A percentile compares a stretch with the other conserved stretches of the same genome.
Conservation (phyloP, 1,284 basidiomycete genomes). For the Peniophora sp. region DNA sequence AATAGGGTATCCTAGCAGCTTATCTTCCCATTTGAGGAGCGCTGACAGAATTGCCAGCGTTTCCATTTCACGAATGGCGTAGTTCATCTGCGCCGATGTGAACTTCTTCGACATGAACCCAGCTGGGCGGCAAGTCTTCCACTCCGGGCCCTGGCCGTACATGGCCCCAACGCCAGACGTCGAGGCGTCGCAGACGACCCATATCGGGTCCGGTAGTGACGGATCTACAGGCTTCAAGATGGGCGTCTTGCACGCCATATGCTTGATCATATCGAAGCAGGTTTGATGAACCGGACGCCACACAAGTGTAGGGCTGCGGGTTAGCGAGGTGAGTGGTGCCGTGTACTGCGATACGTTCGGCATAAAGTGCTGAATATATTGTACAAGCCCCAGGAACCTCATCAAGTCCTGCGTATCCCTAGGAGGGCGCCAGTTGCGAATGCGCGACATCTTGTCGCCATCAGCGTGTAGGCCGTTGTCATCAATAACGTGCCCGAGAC, state of each 20-base stretch:
- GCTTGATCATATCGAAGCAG: slow-evolving; percentile 29
- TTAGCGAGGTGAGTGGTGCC: slow-evolving; percentile 11
- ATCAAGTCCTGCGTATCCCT: slow-evolving; percentile 28
- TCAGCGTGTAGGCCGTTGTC: slow-evolving; percentile 20
- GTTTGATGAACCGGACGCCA: slow-evolving; percentile 23
- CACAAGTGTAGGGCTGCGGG: too few species aligned
- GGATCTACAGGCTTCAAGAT: slow-evolving; percentile 27
- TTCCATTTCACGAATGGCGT: slow-evolving; percentile 28
- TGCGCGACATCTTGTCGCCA: slow-evolving; percentile 16
- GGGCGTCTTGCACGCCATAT: slow-evolving; percentile 18
- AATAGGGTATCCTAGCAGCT: slow-evolving; percentile 22
- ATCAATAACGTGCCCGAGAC: slow-evolving; percentile 23
- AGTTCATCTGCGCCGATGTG: slow-evolving; percentile 27
- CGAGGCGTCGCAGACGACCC: slow-evolving; percentile 34
- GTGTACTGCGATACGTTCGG: slow-evolving; percentile 27
- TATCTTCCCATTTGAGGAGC: slow-evolving; percentile 29
- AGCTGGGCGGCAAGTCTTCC: slow-evolving; percentile 26
- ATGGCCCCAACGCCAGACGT: slow-evolving; percentile 27
- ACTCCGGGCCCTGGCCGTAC: slow-evolving; percentile 28
- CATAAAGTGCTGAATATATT: slow-evolving; percentile 31
- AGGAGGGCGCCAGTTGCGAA: slow-evolving; percentile 18
- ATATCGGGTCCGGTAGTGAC: slow-evolving; percentile 19
- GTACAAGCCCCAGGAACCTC: slow-evolving; percentile 29
- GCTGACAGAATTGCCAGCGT: slow-evolving; percentile 29
- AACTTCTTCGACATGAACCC: slow-evolving; percentile 35